A percentile compares a stretch with the other conserved stretches of the same genome.
Evolutionary conservation across 192 early-diverging fungal species (phyloP).

Genomic region (Linnemannia hyalina): DNA sequence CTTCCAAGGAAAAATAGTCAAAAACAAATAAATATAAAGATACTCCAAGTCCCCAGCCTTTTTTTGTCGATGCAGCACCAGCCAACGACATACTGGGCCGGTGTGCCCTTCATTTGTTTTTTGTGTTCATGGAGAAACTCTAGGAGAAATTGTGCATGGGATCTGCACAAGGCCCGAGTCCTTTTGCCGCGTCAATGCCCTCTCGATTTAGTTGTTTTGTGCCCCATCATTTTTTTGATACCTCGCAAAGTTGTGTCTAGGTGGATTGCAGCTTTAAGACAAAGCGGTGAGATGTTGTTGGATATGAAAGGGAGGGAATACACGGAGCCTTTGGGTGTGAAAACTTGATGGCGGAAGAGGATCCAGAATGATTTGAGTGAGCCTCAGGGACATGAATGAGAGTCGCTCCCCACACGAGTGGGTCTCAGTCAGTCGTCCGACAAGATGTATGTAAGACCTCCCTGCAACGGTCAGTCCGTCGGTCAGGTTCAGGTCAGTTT

Average conservation of each 20-base stretch:
- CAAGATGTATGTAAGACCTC: not conserved
- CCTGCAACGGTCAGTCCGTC: not conserved
- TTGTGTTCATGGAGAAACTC: not conserved
- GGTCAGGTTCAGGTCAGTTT: not conserved
- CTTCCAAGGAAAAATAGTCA: not conserved
- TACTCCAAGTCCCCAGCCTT: not conserved
- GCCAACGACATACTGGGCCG: conserved; percentile 6
- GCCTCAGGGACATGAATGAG: too few relatives aligned
- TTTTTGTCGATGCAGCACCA: conserved; percentile 1
- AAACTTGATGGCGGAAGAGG: too few relatives aligned
- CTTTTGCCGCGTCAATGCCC: not conserved
- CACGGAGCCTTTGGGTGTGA: not conserved
- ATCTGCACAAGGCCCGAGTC: not conserved
- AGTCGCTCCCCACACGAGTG: not conserved
- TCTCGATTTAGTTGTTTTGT: not conserved
- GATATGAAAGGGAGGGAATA: not conserved
- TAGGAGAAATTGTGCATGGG: not conserved
- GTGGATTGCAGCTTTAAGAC: not conserved
- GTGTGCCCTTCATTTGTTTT: not conserved
- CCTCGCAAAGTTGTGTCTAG: not conserved
- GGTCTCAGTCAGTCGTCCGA: not conserved
- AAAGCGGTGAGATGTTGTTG: not conserved
- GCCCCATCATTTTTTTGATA: conserved; percentile 23
- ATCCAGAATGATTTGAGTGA: too few relatives aligned
- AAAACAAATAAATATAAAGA: not conserved